Conservation (phyloP, 2,329 filamentous ascomycete genomes). For the Hypoxylon sp. region DNA sequence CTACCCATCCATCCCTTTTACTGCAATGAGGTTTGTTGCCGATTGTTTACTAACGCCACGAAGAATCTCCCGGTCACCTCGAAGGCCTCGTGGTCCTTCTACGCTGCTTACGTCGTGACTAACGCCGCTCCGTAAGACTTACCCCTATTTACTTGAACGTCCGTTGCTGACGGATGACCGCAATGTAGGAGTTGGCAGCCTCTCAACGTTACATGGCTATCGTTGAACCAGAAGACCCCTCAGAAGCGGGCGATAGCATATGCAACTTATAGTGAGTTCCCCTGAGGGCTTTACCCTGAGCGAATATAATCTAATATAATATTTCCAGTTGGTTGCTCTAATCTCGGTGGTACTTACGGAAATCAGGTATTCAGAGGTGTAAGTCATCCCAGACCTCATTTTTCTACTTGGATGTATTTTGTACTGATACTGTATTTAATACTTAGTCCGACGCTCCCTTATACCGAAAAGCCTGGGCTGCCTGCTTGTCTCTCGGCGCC, state of each 20-base stretch:
- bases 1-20: not conserved
- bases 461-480: constrained; percentile 41
- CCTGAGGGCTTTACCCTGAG: not conserved
- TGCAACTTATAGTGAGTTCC: constrained; percentile 39
- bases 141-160: not conserved
- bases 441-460: constrained; percentile 37
- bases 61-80: constrained; percentile 38
- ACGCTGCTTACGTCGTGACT: constrained; percentile 41
- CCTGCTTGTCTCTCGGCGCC: constrained; percentile 38
- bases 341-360: constrained; percentile 42
- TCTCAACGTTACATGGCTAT: constrained; percentile 41
- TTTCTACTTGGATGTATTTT: too few species aligned
- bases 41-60: constrained; percentile 21
- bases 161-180: constrained; percentile 3
- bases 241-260: constrained; percentile 41
- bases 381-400: constrained; percentile 8
- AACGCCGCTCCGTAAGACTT: constrained; percentile 35
- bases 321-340: constrained; percentile 40
- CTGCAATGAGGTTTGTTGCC: too few species aligned
- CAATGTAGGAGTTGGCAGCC: constrained; percentile 36
- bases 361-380: constrained; percentile 43
- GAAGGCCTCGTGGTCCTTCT: constrained; percentile 41
- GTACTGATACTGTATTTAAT: not conserved
- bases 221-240: constrained; percentile 40
- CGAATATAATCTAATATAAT: constrained; percentile 10